These are phyloP conservation scores for Yamadazyma jaroonii DNA, from an alignment of 1,139 yeast species.

Conservation along the genomic window DNA sequence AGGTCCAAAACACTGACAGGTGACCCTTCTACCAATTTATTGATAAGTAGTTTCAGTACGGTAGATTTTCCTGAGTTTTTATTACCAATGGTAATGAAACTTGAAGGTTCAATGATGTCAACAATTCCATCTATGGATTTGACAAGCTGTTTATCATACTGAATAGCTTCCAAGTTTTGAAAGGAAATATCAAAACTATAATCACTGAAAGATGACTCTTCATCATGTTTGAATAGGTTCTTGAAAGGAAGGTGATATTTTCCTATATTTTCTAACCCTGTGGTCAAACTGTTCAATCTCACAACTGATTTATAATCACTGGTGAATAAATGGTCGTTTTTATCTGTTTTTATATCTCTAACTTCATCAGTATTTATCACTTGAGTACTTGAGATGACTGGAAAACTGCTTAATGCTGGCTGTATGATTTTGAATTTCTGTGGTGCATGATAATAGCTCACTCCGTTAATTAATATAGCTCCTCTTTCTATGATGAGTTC, in stretches of 20 bases:
- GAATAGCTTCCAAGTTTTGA: constrained; percentile 19
- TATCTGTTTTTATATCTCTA: constrained; percentile 19
- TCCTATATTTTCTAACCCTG: constrained; percentile 51
- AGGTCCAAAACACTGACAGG: constrained; percentile 59
- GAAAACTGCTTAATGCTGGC: constrained; percentile 53
- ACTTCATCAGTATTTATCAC: constrained; percentile 31
- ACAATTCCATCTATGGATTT: constrained; percentile 3
- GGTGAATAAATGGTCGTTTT: constrained; percentile 32
- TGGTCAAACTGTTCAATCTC: constrained; percentile 28
- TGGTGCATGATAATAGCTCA: constrained; percentile 40
- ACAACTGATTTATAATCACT: constrained; percentile 45
- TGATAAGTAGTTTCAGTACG: constrained; percentile 53
- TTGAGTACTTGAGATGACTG: constrained; percentile 51
- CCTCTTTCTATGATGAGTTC: constrained; percentile 56
- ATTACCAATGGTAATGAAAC: constrained; percentile 36
- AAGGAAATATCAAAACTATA: constrained; percentile 40
- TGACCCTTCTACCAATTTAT: constrained; percentile 25
- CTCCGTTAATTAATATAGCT: constrained; percentile 52
- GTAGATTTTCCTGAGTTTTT: constrained; percentile 89
- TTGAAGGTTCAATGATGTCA: constrained; percentile 13
- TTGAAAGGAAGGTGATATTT: constrained; percentile 49
- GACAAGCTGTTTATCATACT: constrained; percentile 6
- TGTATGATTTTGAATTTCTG: constrained; percentile 39
- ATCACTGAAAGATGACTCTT: constrained; percentile 15
- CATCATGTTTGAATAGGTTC: constrained; percentile 29